A percentile compares a stretch with the other conserved stretches of the same genome.
Evolutionary conservation across 73 alveolate species (phyloP).

Genomic region (Tetrahymena borealis): DNA sequence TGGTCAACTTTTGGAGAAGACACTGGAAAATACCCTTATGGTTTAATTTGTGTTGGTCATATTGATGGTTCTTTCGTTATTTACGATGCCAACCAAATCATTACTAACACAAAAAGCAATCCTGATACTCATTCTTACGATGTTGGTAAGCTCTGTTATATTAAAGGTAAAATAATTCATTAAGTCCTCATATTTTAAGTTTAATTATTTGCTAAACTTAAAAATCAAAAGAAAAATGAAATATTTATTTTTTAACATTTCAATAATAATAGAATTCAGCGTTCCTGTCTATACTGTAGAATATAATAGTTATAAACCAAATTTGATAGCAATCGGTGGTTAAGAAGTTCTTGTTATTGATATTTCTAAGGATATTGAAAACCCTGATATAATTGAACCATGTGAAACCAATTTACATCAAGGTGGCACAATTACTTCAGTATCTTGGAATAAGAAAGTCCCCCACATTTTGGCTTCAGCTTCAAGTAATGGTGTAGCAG

Average conservation of each 20-base stretch:
- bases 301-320: slow-evolving; percentile 74
- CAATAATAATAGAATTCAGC: neutral
- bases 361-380: slow-evolving; percentile 51
- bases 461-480: slow-evolving; percentile 85
- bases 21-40: neutral
- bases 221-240: neutral
- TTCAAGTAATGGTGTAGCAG: slow-evolving; percentile 63
- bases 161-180: neutral
- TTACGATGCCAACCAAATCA: neutral
- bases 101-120: neutral
- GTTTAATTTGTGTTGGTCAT: neutral
- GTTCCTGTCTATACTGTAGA: slow-evolving; percentile 59
- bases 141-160: neutral
- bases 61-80: neutral
- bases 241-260: neutral
- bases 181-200: neutral
- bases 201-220: neutral
- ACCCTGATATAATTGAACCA: slow-evolving; percentile 57
- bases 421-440: slow-evolving; percentile 59
- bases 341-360: slow-evolving; percentile 70
- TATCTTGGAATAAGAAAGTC: slow-evolving; percentile 78
- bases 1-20: neutral
- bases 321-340: slow-evolving; percentile 81
- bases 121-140: neutral
- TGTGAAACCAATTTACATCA: slow-evolving; percentile 56